A percentile compares a stretch with the other conserved stretches of the same genome.
Evolutionary conservation across 1,284 basidiomycete genomes (phyloP).

Genomic region (Trametes polyzona): DNA sequence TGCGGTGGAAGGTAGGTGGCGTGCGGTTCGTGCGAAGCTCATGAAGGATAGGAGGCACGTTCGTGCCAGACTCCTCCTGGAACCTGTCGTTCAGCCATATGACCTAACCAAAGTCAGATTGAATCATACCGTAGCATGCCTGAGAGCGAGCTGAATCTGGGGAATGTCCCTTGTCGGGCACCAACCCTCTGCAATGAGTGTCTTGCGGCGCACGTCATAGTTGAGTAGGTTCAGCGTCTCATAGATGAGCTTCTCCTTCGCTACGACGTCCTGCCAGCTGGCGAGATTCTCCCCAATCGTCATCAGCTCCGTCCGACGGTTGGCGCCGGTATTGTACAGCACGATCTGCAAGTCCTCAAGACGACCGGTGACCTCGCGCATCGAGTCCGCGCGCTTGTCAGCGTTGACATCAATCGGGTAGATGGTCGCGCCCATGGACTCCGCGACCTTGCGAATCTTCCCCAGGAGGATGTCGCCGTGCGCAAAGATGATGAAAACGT

Average conservation of each 20-base stretch:
- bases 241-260: conserved; percentile 95
- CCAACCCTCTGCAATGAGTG: conserved; percentile 98
- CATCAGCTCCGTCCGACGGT: conserved; percentile 83
- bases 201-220: conserved; percentile 93
- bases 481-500: conserved; percentile 99
- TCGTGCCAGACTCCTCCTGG: conserved; percentile 96
- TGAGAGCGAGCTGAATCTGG: conserved; percentile 85
- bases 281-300: conserved; percentile 87
- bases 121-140: conserved; percentile 82
- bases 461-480: conserved; percentile 92
- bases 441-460: conserved; percentile 98
- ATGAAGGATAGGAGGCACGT: conserved; percentile 90
- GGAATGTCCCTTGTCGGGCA: conserved; percentile 92
- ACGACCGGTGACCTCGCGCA: conserved; percentile 87
- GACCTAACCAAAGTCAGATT: no score
- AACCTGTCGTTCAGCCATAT: no score
- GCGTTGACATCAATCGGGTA: conserved; percentile 96
- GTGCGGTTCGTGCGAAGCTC: conserved; percentile 90
- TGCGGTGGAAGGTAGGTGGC: conserved; percentile 95
- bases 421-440: conserved; percentile 96
- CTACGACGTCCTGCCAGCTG: conserved; percentile 93
- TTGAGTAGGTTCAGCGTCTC: conserved; percentile 95
- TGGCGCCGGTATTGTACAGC: conserved; percentile 89
- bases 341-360: conserved; percentile 94
- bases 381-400: conserved; percentile 88